These are phyloP conservation scores for Colletotrichum filicis DNA, from an alignment of 2,329 filamentous ascomycete species.

Conservation along the genomic window DNA sequence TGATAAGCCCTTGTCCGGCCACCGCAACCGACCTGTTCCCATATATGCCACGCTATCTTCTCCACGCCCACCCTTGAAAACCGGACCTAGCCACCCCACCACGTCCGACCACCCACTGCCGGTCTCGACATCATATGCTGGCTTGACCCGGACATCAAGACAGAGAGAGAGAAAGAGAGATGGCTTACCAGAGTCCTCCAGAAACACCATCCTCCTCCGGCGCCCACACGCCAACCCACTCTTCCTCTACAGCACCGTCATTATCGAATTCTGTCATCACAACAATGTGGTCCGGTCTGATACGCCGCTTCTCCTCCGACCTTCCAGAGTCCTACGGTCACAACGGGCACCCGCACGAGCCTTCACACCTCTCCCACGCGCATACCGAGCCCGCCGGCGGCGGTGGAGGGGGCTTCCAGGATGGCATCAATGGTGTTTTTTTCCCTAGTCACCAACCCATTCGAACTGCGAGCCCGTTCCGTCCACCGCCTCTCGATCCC, in stretches of 20 bases:
- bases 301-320: slow-evolving; percentile 73
- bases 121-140: neutral
- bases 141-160: neutral
- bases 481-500: slow-evolving; percentile 88
- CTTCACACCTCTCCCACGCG: slow-evolving; percentile 39
- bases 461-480: slow-evolving; percentile 80
- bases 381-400: slow-evolving; percentile 37
- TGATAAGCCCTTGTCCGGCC: neutral
- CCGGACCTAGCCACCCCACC: neutral
- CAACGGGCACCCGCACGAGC: slow-evolving; percentile 37
- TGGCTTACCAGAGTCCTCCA: slow-evolving; percentile 30
- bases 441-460: slow-evolving; percentile 58
- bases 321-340: slow-evolving; percentile 42
- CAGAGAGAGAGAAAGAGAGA: neutral
- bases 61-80: neutral
- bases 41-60: neutral
- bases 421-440: slow-evolving; percentile 69
- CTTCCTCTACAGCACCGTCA: slow-evolving; percentile 40
- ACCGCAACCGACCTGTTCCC: slow-evolving; percentile 1
- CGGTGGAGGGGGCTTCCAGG: slow-evolving; percentile 40
- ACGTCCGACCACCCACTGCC: neutral
- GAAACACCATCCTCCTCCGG: slow-evolving; percentile 41
- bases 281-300: slow-evolving; percentile 68
- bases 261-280: slow-evolving; percentile 46
- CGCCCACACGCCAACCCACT: slow-evolving; percentile 41